Evolutionary conservation across 129 eudicot genomes (phyloP).

Genomic region (Flaveria sonorensis): DNA sequence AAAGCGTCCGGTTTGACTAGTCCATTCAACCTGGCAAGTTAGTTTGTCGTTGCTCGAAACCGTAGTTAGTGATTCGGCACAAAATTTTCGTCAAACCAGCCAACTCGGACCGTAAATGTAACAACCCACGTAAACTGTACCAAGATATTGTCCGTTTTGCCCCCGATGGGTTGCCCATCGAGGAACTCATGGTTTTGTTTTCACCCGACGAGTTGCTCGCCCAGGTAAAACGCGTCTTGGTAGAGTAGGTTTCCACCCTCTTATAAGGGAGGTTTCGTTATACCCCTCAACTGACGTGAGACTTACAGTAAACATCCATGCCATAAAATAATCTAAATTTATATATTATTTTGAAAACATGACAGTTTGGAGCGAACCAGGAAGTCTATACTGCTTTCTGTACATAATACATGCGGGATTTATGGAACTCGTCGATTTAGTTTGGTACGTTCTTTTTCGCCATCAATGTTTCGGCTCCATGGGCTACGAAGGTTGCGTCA

Average conservation of each 20-base stretch:
- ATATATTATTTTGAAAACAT: neutral
- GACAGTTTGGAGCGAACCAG: conserved; percentile 43
- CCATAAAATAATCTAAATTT: neutral
- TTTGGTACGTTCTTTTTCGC: conserved; percentile 18
- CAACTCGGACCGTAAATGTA: neutral
- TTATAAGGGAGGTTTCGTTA: too few relatives aligned
- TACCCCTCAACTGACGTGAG: too few relatives aligned
- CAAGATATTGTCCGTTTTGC: too few relatives aligned
- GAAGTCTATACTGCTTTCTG: conserved; percentile 32
- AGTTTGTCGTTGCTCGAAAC: neutral
- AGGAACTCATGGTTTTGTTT: too few relatives aligned
- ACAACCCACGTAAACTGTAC: too few relatives aligned
- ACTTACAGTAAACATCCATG: neutral
- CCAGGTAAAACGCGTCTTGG: too few relatives aligned
- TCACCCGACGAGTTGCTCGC: too few relatives aligned
- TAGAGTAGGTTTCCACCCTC: too few relatives aligned
- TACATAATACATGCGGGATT: conserved; percentile 38
- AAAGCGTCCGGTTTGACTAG: too few relatives aligned
- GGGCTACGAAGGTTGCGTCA: conserved; percentile 37
- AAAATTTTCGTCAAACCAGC: neutral
- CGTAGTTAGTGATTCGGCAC: neutral
- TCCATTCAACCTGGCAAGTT: neutral
- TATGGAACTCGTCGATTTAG: conserved; percentile 31
- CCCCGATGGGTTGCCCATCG: too few relatives aligned
- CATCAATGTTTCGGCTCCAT: conserved; percentile 33